Evolutionary conservation across 2,329 filamentous ascomycete species (phyloP), one percentile per base, ranked within the genome.

Genomic region (Talaromyces albobiverticillius): DNA sequence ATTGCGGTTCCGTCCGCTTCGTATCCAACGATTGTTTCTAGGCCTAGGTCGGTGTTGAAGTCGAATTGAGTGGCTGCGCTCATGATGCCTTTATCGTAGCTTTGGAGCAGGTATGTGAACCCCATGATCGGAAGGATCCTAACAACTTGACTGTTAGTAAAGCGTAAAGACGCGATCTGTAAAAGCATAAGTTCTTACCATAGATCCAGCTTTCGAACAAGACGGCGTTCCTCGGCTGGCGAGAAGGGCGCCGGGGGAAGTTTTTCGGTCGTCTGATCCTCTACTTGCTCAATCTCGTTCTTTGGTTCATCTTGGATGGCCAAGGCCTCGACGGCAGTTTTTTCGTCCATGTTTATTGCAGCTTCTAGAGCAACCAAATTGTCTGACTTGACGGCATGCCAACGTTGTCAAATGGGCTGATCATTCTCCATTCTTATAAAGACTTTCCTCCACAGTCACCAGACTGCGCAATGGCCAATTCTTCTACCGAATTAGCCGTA

Each of bases 81-180:
- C 9, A 52, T 5, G 31, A 52, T 52, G 2, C 50, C 50, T 36
- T 52, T 52, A 20, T 52, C 50, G 23, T 52, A 52, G 41, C 50
- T 45, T 26, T 52, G 50, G 9, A 52, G 41, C 20, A 43, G 38
- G 10, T 52, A 52, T 25, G 50, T 52, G 16, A 38, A 25, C 50
- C 46, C 46, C 50, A 52, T 52, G n/a, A 52, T 40, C 7, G 50
- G 50, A 23, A 52, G 36, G 18, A 52, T 52, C 49, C 49, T 52
- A 18, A 16, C 9, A 18, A 36, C 22, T 11, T 36, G 3, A 5
- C 10, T n/a, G 46, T 49, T 16, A 38, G 46, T 34, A 18, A 14
- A 34, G 29, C 14, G 3, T 25, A 18, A 22, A 18, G 3, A 7
- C 16, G 22, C 11, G 13, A 31, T 22, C 16, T 9, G 32, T 8